Evolutionary conservation across 2,329 filamentous ascomycete genomes (phyloP), one percentile per base, ranked within the genome.

Genomic region (Hypomyces perniciosus): DNA sequence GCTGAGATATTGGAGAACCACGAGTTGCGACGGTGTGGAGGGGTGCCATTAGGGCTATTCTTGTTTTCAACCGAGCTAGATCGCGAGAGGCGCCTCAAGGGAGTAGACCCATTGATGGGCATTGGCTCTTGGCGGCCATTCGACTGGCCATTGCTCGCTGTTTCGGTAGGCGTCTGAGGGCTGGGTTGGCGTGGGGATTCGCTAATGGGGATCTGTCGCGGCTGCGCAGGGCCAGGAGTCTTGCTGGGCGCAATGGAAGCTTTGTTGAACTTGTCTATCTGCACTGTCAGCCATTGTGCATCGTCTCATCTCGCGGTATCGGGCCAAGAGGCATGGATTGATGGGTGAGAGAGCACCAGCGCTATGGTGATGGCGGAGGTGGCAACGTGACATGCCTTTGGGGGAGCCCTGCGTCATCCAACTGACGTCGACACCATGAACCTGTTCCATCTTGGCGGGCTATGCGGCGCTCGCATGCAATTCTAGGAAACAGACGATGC

Each of bases 1-100:
- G 89, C 92, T 57, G 90, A 95, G 58, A 97, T 83, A 63, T 84
- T 96, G 51, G 88, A 89, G 62, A 97, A 91, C 93, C 93, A 99
- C 10, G 91, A 96, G 55, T 84, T 85, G 57, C 90, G 80, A 48
- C 81, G 76, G 42, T 74, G 71, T 6, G 72, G 67, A 2, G 72
- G 68, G 35, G 69, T 62, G 51, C 64, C 59, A 50, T 59, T 57
- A 48, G 59, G 54, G 26, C 56, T 53, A 34, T 38, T 52, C 37
- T 61, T 60, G 51, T 65, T 69, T 8, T 71, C 69, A 54, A 66
- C 57, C n/a, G 68, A 71, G 28, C 61, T 58, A 8, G 68, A 69
- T 44, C 68, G 61, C 31, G 66, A 64, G 3, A 58, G 54, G 27
- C 67, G 59, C 42, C 56, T 62, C 43, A 58, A 47, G 10, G 56